Conservation (phyloP, 495 filamentous ascomycete genomes). For the Platismatia glauca region DNA sequence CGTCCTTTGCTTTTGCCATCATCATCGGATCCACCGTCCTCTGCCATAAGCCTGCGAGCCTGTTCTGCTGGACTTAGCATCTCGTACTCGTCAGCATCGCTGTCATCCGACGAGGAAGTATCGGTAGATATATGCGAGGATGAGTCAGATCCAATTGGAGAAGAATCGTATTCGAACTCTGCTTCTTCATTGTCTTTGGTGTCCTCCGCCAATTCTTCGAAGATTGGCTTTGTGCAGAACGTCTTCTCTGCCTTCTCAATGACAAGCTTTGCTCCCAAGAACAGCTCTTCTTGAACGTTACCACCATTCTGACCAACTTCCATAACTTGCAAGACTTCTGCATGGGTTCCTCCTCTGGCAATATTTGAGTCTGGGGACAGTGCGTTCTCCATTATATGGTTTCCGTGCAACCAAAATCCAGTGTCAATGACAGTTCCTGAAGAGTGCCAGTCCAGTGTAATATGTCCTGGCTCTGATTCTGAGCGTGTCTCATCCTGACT, state of each 20-base stretch:
- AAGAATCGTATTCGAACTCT: constrained; percentile 64
- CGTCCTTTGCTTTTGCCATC: constrained; percentile 44
- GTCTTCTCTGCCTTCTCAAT: not conserved
- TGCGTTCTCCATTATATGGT: not conserved
- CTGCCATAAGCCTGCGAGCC: constrained; percentile 70
- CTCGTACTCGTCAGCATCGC: constrained; percentile 61
- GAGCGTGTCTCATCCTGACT: not conserved
- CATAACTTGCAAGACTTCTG: not conserved
- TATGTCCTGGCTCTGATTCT: not conserved
- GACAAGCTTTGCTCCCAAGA: not conserved
- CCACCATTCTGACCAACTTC: not conserved
- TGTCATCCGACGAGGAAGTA: constrained; percentile 50
- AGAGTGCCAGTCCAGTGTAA: not conserved
- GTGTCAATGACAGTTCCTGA: not conserved
- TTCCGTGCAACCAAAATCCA: not conserved
- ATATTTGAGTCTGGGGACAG: not conserved
- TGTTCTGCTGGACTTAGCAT: constrained; percentile 70
- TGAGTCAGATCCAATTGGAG: constrained; percentile 42
- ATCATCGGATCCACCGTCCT: constrained; percentile 61
- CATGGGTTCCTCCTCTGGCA: not conserved
- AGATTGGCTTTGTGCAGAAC: not conserved
- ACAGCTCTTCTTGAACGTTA: not conserved
- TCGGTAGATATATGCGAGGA: constrained; percentile 43
- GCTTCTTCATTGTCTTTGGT: constrained; percentile 55
- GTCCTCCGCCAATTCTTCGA: constrained; percentile 27